Conservation (phyloP, 2,329 filamentous ascomycete species). For the Nigrospora osmanthi region DNA sequence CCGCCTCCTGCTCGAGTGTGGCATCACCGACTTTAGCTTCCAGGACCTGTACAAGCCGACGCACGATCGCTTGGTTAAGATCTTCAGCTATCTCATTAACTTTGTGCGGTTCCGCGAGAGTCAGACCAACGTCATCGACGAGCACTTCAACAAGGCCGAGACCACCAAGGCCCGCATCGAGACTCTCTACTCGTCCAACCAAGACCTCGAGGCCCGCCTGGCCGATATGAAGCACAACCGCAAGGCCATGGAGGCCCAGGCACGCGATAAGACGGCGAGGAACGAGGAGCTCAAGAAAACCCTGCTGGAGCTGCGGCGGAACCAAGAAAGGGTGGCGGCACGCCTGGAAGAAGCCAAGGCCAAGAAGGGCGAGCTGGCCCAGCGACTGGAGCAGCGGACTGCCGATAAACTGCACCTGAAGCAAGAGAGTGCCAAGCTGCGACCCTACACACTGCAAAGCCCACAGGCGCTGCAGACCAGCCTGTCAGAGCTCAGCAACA, state of each 20-base stretch:
- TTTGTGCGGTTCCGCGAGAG: slow-evolving; percentile 96
- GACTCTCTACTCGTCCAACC: slow-evolving; percentile 74
- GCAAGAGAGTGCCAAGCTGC: slow-evolving; percentile 81
- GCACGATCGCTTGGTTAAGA: slow-evolving; percentile 82
- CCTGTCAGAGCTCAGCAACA: slow-evolving; percentile 73
- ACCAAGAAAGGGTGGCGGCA: slow-evolving; percentile 75
- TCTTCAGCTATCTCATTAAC: slow-evolving; percentile 97
- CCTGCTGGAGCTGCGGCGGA: slow-evolving; percentile 70
- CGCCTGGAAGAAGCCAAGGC: slow-evolving; percentile 76
- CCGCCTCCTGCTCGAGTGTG: slow-evolving; percentile 75
- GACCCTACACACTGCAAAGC: slow-evolving; percentile 87
- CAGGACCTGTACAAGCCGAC: slow-evolving; percentile 87
- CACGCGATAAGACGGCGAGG: slow-evolving; percentile 75
- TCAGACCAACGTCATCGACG: slow-evolving; percentile 81
- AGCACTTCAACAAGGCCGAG: slow-evolving; percentile 88
- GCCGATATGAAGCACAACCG: slow-evolving; percentile 76
- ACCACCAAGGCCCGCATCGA: slow-evolving; percentile 83
- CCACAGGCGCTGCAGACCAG: slow-evolving; percentile 75
- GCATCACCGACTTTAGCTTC: slow-evolving; percentile 89
- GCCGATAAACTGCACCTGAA: slow-evolving; percentile 62
- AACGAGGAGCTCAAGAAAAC: slow-evolving; percentile 83
- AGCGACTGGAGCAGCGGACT: slow-evolving; percentile 63
- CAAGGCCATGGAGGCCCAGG: slow-evolving; percentile 70
- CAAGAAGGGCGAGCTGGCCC: slow-evolving; percentile 70
- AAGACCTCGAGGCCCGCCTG: slow-evolving; percentile 73